A percentile compares a stretch with the other conserved stretches of the same genome.
Conservation (phyloP, 129 eudicot genomes). For the Centella asiatica region DNA sequence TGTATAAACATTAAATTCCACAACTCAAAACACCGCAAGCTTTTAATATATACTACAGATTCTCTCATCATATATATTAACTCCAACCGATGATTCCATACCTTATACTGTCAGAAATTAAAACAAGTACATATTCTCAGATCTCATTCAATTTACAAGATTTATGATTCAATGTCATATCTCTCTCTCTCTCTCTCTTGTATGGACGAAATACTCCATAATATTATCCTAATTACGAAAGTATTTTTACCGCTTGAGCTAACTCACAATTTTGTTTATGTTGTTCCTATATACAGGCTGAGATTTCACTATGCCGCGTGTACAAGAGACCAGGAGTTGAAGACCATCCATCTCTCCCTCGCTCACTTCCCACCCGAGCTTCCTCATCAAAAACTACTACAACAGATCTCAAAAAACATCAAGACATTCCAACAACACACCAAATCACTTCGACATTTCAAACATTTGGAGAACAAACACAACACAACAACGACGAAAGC, state of each 20-base stretch:
- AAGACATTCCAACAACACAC: not conserved
- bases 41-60: conserved; percentile 18
- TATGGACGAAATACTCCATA: too few species aligned
- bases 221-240: not conserved
- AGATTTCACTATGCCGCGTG: conserved; percentile 75
- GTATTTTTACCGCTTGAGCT: not conserved
- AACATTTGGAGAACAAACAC: conserved; percentile 16
- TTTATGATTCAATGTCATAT: too few species aligned
- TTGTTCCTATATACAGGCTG: conserved; percentile 40
- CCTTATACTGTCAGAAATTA: too few species aligned
- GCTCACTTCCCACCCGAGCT: conserved; percentile 42
- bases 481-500: conserved; percentile 27
- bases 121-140: too few species aligned
- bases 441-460: conserved; percentile 8
- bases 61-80: conserved; percentile 21
- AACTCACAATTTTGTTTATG: not conserved
- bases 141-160: too few species aligned
- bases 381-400: conserved; percentile 33
- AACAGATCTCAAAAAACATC: conserved; percentile 9
- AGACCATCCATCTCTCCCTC: conserved; percentile 77
- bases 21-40: conserved; percentile 35
- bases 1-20: conserved; percentile 4
- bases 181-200: too few species aligned
- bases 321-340: conserved; percentile 81
- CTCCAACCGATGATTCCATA: conserved; percentile 22